Conservation (phyloP, 495 filamentous ascomycete genomes). For the Annulohypoxylon stygium region DNA sequence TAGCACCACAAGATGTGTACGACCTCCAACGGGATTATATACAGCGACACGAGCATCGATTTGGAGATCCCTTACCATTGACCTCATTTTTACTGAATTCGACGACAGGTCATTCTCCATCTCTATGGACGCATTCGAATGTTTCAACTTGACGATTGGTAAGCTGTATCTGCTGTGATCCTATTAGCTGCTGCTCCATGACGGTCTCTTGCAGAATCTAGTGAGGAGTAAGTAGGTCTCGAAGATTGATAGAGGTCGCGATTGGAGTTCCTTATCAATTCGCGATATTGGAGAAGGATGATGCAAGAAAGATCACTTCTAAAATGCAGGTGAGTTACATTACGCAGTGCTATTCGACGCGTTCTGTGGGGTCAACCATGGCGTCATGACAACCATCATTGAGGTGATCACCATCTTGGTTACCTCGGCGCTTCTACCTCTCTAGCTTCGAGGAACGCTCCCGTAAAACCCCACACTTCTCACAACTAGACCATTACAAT, state of each 20-base stretch:
- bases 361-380: slow-evolving; percentile 40
- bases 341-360: slow-evolving; percentile 25
- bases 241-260: slow-evolving; percentile 27
- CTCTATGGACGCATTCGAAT: slow-evolving; percentile 10
- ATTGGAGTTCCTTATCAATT: slow-evolving; percentile 49
- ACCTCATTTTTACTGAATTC: slow-evolving; percentile 17
- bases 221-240: slow-evolving; percentile 35
- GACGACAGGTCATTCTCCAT: slow-evolving; percentile 20
- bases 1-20: neutral
- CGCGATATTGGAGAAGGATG: slow-evolving; percentile 48
- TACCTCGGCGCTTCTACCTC: slow-evolving; percentile 8
- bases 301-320: slow-evolving; percentile 34
- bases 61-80: slow-evolving; percentile 26
- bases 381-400: slow-evolving; percentile 38
- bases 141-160: slow-evolving; percentile 25
- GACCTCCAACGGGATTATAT: slow-evolving; percentile 32
- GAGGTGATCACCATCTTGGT: slow-evolving; percentile 42
- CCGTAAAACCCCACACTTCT: slow-evolving; percentile 13
- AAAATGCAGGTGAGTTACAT: slow-evolving; percentile 3
- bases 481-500: neutral
- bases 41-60: slow-evolving; percentile 1
- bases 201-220: slow-evolving; percentile 19
- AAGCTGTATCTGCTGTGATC: slow-evolving; percentile 27
- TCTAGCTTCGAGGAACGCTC: neutral
- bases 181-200: neutral